These are phyloP conservation scores for Lactifluus volemus DNA, from an alignment of 768 basidiomycete genomes.

Conservation along the genomic window DNA sequence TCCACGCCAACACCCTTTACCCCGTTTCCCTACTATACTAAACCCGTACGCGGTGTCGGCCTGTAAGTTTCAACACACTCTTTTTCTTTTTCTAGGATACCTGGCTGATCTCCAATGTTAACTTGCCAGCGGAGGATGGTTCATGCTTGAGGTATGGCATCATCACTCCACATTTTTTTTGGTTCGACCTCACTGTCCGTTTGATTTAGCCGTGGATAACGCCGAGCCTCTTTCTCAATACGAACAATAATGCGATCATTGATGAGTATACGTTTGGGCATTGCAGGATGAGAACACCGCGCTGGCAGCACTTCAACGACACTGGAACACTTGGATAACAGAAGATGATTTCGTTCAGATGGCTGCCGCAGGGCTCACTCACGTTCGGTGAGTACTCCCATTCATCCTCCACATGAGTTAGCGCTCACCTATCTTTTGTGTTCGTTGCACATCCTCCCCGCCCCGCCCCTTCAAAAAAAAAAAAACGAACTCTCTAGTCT, in stretches of 20 bases:
- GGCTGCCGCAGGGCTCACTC: slow-evolving; percentile 56
- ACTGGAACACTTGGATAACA: slow-evolving; percentile 62
- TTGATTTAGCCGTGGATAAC: slow-evolving; percentile 63
- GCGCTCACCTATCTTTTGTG: neutral
- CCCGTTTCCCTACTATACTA: slow-evolving; percentile 29
- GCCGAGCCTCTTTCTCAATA: slow-evolving; percentile 60
- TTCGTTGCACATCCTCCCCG: neutral
- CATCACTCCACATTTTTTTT: neutral
- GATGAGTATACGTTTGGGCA: slow-evolving; percentile 59
- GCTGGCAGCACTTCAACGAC: slow-evolving; percentile 35
- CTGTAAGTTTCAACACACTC: slow-evolving; percentile 40
- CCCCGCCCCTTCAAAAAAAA: neutral
- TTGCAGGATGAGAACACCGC: slow-evolving; percentile 39
- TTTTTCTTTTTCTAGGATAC: neutral
- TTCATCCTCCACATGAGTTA: neutral
- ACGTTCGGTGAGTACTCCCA: slow-evolving; percentile 44
- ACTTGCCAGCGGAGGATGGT: slow-evolving; percentile 48
- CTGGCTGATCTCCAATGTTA: neutral
- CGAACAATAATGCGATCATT: slow-evolving; percentile 44
- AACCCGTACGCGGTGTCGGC: slow-evolving; percentile 51
- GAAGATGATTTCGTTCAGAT: slow-evolving; percentile 64
- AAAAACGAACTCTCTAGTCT: slow-evolving; percentile 36
- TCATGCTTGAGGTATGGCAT: slow-evolving; percentile 44
- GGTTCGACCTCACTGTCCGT: neutral
- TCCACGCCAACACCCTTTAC: slow-evolving; percentile 30